Evolutionary conservation across 768 basidiomycete genomes (phyloP).

Genomic region (Leccinellum rugosiceps): DNA sequence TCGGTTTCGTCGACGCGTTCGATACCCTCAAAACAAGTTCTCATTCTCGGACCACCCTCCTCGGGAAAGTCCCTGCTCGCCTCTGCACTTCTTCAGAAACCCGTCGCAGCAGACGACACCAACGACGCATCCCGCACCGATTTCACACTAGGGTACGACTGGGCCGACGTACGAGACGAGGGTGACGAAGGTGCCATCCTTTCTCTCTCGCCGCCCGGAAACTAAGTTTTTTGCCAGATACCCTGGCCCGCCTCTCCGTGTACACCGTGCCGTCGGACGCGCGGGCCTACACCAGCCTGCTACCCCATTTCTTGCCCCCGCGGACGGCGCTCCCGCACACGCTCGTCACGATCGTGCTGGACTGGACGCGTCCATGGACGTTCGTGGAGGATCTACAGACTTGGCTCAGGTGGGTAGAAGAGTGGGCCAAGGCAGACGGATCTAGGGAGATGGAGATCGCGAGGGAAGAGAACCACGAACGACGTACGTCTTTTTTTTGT

Average conservation of each 20-base stretch:
- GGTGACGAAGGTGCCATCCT: constrained; percentile 79
- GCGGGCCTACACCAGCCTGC: constrained; percentile 62
- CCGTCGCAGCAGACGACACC: constrained; percentile 46
- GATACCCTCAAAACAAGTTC: constrained; percentile 82
- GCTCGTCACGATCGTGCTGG: constrained; percentile 79
- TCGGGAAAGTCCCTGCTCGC: constrained; percentile 78
- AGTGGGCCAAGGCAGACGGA: constrained; percentile 67
- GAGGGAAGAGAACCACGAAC: constrained; percentile 78
- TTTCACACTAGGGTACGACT: constrained; percentile 90
- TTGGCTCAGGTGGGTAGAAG: constrained; percentile 87
- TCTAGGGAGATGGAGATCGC: constrained; percentile 70
- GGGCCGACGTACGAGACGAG: constrained; percentile 86
- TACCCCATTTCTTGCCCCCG: constrained; percentile 80
- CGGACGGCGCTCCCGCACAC: constrained; percentile 64
- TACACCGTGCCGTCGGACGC: constrained; percentile 86
- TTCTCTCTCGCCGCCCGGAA: background rate
- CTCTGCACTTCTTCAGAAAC: constrained; percentile 69
- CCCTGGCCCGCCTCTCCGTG: constrained; percentile 82
- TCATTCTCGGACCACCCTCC: constrained; percentile 77
- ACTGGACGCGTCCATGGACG: constrained; percentile 94
- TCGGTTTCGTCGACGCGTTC: constrained; percentile 78
- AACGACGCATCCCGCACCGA: constrained; percentile 63
- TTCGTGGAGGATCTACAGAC: constrained; percentile 81
- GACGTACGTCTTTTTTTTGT: constrained; percentile 51
- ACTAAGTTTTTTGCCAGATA: constrained; percentile 52